These are phyloP conservation scores for Olyra latifolia DNA, from an alignment of 176 grass and related monocot species.

Conservation along the genomic window DNA sequence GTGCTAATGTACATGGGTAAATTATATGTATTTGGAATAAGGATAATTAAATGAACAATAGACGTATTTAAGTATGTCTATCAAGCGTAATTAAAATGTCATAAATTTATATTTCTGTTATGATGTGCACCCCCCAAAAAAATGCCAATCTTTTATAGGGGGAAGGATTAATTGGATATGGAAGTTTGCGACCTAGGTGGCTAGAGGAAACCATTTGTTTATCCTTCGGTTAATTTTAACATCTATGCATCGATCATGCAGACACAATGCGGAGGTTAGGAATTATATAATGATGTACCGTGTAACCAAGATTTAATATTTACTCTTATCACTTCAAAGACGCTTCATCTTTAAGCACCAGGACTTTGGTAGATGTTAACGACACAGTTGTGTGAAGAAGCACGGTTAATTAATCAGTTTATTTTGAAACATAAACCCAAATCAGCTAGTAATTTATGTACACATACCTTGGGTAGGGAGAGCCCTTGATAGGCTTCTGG, in stretches of 20 bases:
- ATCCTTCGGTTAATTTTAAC: conserved; percentile 22
- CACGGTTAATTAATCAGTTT: background rate
- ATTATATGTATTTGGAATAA: background rate
- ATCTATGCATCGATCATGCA: conserved; percentile 23
- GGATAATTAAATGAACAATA: background rate
- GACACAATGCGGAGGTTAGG: conserved; percentile 14
- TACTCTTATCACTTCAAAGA: conserved; percentile 15
- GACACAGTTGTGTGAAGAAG: background rate
- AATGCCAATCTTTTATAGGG: background rate
- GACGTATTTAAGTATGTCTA: background rate
- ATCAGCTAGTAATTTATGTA: background rate
- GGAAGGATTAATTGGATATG: background rate
- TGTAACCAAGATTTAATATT: conserved; percentile 1
- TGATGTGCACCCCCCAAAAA: background rate
- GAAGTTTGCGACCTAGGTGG: conserved; percentile 1
- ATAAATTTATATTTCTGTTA: background rate
- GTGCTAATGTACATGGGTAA: background rate
- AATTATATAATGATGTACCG: conserved; percentile 23
- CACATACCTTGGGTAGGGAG: conserved; percentile 86
- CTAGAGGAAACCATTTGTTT: conserved; percentile 24
- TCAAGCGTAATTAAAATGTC: background rate
- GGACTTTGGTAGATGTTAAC: background rate
- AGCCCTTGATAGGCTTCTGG: conserved; percentile 98
- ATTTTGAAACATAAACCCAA: background rate
- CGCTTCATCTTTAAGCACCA: background rate